These are phyloP conservation scores for Daedaleopsis sinensis DNA, from an alignment of 768 basidiomycete genomes.

Conservation along the genomic window DNA sequence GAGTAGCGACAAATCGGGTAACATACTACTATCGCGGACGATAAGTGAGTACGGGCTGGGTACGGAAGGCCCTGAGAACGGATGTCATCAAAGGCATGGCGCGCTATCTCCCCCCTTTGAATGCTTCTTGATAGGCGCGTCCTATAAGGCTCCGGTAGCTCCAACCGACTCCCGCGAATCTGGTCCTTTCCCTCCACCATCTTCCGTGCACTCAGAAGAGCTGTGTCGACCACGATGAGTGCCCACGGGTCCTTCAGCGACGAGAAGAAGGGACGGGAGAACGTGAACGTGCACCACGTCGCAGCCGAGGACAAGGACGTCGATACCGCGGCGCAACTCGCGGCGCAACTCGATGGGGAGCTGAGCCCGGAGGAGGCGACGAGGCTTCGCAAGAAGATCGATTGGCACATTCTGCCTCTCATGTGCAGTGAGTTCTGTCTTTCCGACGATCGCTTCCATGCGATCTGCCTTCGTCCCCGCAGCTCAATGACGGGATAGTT, in stretches of 20 bases:
- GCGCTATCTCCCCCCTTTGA: constrained; percentile 9
- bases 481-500: constrained; percentile 5
- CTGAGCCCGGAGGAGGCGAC: constrained; percentile 56
- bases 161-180: background rate
- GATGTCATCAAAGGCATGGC: constrained; percentile 14
- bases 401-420: constrained; percentile 65
- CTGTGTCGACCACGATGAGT: constrained; percentile 18
- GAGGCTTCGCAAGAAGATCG: constrained; percentile 65
- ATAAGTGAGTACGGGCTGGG: background rate
- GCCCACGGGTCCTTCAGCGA: constrained; percentile 25
- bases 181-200: background rate
- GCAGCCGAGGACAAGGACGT: constrained; percentile 51
- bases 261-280: constrained; percentile 31
- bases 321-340: constrained; percentile 65
- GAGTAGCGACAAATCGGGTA: no score
- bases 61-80: constrained; percentile 8
- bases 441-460: background rate
- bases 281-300: constrained; percentile 26
- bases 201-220: background rate
- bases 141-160: background rate
- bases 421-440: constrained; percentile 62
- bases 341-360: constrained; percentile 44
- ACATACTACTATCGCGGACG: no score
- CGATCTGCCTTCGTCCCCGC: background rate
- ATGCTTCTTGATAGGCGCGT: constrained; percentile 5